These are phyloP conservation scores for Gossypium gossypioides DNA, from an alignment of 441 rosid genomes.

Conservation along the genomic window DNA sequence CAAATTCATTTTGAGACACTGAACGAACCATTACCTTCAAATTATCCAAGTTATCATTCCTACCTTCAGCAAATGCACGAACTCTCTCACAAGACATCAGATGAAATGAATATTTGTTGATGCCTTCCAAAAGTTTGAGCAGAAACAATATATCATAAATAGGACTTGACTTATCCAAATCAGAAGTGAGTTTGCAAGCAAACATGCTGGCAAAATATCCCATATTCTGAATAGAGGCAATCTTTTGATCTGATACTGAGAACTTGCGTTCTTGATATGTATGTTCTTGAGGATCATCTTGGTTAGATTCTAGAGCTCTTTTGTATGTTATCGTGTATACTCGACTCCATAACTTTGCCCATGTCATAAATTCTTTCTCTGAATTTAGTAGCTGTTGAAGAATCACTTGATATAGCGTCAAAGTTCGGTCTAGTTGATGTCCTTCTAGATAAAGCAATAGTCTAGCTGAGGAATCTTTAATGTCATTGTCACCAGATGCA, in stretches of 20 bases:
- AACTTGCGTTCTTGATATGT: slow-evolving; percentile 18
- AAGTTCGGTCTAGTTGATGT: slow-evolving; percentile 40
- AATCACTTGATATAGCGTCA: slow-evolving; percentile 75
- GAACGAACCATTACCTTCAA: slow-evolving; percentile 43
- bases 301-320: slow-evolving; percentile 30
- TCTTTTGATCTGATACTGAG: slow-evolving; percentile 21
- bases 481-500: slow-evolving; percentile 25
- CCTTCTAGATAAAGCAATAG: slow-evolving; percentile 69
- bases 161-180: slow-evolving; percentile 44
- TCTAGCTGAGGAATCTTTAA: slow-evolving; percentile 28
- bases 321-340: slow-evolving; percentile 53
- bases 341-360: slow-evolving; percentile 57
- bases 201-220: slow-evolving; percentile 49
- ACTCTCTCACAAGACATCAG: slow-evolving; percentile 56
- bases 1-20: slow-evolving; percentile 59
- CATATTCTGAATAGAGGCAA: slow-evolving; percentile 21
- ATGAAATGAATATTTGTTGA: slow-evolving; percentile 63
- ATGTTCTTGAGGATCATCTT: slow-evolving; percentile 22
- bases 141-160: slow-evolving; percentile 57
- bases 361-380: slow-evolving; percentile 36
- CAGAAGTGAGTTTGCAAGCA: slow-evolving; percentile 45
- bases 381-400: slow-evolving; percentile 59
- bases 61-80: slow-evolving; percentile 60
- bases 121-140: slow-evolving; percentile 68
- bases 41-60: slow-evolving; percentile 50